These are phyloP conservation scores for Aureobasidium sp. DNA, from an alignment of 2,329 filamentous ascomycete genomes.

Conservation along the genomic window DNA sequence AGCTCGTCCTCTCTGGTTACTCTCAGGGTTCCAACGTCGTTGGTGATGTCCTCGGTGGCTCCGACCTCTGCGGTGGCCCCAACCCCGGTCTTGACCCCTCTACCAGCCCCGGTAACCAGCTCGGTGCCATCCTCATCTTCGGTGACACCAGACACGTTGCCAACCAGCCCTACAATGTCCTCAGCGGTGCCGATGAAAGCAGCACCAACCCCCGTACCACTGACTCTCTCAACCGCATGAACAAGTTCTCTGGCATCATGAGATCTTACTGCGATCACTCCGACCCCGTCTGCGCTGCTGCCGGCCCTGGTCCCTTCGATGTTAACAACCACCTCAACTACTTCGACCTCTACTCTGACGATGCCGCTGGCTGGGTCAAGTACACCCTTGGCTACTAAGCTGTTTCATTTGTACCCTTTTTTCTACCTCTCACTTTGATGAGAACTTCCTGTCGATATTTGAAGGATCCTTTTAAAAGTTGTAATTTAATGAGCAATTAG, in stretches of 20 bases:
- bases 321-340: conserved; percentile 34
- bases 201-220: conserved; percentile 28
- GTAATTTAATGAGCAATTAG: conserved; percentile 3
- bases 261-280: conserved; percentile 33
- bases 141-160: conserved; percentile 27
- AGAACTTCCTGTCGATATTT: conserved; percentile 2
- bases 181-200: conserved; percentile 21
- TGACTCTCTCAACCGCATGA: conserved; percentile 10
- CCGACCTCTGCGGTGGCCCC: conserved; percentile 34
- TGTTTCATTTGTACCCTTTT: no score
- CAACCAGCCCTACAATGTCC: conserved; percentile 25
- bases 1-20: conserved; percentile 25
- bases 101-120: conserved; percentile 16
- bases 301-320: conserved; percentile 26
- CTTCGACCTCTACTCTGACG: conserved; percentile 28
- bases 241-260: conserved; percentile 18
- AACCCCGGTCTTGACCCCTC: conserved; percentile 29
- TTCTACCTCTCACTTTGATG: neutral
- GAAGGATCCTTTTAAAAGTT: neutral
- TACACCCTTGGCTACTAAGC: conserved; percentile 11
- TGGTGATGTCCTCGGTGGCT: conserved; percentile 20
- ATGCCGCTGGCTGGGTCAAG: conserved; percentile 24
- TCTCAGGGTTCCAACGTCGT: conserved; percentile 29
- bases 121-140: conserved; percentile 24
- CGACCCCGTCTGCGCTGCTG: conserved; percentile 29